phyloP scores from a whole-genome alignment of 768 basidiomycete genomes.

The Rubroboletus pulcherrimus region DNA sequence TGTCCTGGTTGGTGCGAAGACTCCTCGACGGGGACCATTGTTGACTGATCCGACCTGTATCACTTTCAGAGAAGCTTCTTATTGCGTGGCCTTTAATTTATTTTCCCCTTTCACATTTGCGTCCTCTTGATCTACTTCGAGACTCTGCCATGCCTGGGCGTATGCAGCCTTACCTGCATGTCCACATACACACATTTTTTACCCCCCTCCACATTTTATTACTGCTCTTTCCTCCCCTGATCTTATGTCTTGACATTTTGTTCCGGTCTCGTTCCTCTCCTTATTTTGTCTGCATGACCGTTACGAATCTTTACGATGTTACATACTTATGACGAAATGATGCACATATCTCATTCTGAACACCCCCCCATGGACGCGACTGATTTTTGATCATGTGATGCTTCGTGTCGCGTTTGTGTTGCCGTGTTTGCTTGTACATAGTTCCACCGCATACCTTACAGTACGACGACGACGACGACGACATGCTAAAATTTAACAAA shows the following conservation, averaged over 20 bases:
- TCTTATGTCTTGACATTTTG: slow-evolving; percentile 10
- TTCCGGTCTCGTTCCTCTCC: background rate
- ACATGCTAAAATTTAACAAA: slow-evolving; percentile 41
- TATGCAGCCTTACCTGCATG: slow-evolving; percentile 2
- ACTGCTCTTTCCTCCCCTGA: slow-evolving; percentile 8
- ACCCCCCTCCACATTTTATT: slow-evolving; percentile 1
- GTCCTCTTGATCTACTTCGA: background rate
- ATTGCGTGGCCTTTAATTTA: slow-evolving; percentile 23
- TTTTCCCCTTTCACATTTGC: slow-evolving; percentile 9
- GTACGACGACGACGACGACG: background rate
- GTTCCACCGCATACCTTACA: background rate
- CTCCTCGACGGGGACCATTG: slow-evolving; percentile 8
- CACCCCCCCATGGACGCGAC: background rate
- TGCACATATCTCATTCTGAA: slow-evolving; percentile 16
- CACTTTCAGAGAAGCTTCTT: slow-evolving; percentile 17
- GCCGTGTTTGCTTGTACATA: slow-evolving; percentile 11
- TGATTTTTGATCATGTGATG: slow-evolving; percentile 26
- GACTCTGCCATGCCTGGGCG: background rate
- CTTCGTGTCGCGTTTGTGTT: slow-evolving; percentile 20
- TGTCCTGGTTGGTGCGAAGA: slow-evolving; percentile 19
- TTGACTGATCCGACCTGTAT: slow-evolving; percentile 15
- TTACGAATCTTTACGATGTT: slow-evolving; percentile 29
- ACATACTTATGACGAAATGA: slow-evolving; percentile 18
- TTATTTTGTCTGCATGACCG: slow-evolving; percentile 20
- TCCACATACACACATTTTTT: background rate